Evolutionary conservation across 805 yeast species (phyloP), one percentile per base, ranked within the genome.

Genomic region (Clavispora vitiphila): DNA sequence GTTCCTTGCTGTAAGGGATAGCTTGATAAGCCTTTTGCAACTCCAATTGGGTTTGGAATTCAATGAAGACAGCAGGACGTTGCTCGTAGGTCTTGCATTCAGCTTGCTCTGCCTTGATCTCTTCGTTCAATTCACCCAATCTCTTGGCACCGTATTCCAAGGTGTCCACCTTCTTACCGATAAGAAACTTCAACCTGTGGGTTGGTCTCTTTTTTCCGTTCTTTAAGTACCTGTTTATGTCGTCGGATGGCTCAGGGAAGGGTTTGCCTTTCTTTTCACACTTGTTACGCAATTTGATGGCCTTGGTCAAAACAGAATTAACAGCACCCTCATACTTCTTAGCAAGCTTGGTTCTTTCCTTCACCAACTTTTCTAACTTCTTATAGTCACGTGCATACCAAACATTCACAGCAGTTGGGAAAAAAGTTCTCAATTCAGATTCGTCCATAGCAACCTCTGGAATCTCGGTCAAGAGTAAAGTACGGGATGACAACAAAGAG

Each of bases 11-110:
- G 50, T 74, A 76, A 26, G 83, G 82, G 49, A 83, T 64, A n/a
- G 87, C 81, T 67, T 91, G 98, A 63, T 74, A 85, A 37, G 96
- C 96, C 51, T 80, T 74, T 64, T 90, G 97, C 42, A 93, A 83
- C 59, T 90, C 95, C 46, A 84, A 74, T 63, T 89, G 96, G 46
- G 86, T 73, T 38, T 84, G 76, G 62, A 93, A 91, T 57, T 86
- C 88, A 42, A 89, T 61, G 55, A 89, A 87, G 5, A 82, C 91
- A 29, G 96, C 78, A 4, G 84, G 81, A 32, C 75, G 60, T 54
- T 75, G 75, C 3, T 77, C 69, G 46, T 72, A 71, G 7, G 73
- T 63, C 37, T 74, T 73, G 62, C 77, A 75, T 29, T 69, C 63
- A 14, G 61, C 55, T 63, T 87, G 96, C 37, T 69, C 63, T 22